Conservation (phyloP, 345 rosid genomes). For the Citrus sinensis region DVS_A1.0 CM039163.1:14325501-14326000, state of each 20-base stretch:
- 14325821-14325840: slow-evolving; percentile 12
- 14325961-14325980: neutral
- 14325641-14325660: neutral
- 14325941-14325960: neutral
- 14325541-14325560: slow-evolving; percentile 43
- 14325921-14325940: no score
- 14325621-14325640: slow-evolving; percentile 20
- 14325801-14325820: slow-evolving; percentile 8
- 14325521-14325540: slow-evolving; percentile 49
- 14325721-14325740: neutral
- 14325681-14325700: neutral
- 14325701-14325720: no score
- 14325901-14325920: no score
- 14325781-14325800: neutral
- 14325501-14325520: slow-evolving; percentile 30
- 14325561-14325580: slow-evolving; percentile 49
- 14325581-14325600: slow-evolving; percentile 29
- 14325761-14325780: neutral
- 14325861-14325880: slow-evolving; percentile 3
- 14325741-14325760: neutral
- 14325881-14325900: neutral
- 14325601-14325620: slow-evolving; percentile 22
- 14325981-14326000: neutral
- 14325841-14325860: neutral
- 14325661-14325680: neutral